A percentile compares a stretch with the other conserved stretches of the same genome.
Conservation (phyloP, 331 rosid species). For the Rhamnella rubrinervis region DNA sequence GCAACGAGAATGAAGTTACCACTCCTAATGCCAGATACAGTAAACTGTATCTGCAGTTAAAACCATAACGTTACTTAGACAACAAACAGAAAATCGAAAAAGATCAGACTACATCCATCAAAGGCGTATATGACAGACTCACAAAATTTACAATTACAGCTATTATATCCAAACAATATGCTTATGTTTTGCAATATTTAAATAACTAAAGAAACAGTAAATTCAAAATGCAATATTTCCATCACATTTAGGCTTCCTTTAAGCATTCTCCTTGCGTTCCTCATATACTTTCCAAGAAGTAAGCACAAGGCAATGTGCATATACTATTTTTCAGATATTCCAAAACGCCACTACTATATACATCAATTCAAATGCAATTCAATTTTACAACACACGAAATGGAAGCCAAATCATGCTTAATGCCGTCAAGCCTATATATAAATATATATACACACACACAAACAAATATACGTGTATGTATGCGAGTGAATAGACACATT, state of each 20-base stretch:
- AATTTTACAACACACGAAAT: not conserved
- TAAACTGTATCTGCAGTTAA: conserved; percentile 40
- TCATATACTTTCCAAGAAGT: not conserved
- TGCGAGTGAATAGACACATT: too few species aligned
- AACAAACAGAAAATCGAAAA: conserved; percentile 1
- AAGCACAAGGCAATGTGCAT: not conserved
- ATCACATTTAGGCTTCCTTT: not conserved
- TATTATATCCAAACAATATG: not conserved
- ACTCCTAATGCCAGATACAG: not conserved
- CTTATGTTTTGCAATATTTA: not conserved
- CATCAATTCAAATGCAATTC: not conserved
- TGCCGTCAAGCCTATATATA: not conserved
- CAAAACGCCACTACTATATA: not conserved
- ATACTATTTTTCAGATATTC: conserved; percentile 1
- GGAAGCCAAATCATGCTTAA: not conserved
- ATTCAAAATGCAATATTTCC: not conserved
- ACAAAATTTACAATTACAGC: conserved; percentile 4
- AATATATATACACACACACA: not conserved
- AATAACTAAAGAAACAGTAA: not conserved
- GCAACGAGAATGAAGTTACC: conserved; percentile 19
- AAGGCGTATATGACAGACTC: too few species aligned
- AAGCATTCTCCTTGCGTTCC: not conserved
- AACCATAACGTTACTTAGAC: not conserved
- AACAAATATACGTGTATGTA: not conserved
- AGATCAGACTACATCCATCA: too few species aligned